Conservation (phyloP, 2,329 filamentous ascomycete genomes). For the Corinectria fuckeliana region DNA sequence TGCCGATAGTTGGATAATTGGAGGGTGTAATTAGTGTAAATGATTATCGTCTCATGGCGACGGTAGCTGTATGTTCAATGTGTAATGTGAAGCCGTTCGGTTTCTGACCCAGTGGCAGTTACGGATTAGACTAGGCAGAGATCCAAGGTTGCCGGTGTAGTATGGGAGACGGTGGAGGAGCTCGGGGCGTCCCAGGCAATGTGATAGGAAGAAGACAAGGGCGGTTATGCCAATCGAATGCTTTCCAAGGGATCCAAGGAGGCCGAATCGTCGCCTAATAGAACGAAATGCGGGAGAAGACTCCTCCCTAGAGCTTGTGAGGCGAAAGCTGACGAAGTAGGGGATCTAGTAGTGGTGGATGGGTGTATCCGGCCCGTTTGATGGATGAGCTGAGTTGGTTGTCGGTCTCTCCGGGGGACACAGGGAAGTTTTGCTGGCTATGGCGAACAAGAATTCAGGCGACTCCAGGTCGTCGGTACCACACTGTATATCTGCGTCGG, state of each 20-base stretch:
- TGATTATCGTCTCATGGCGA: slow-evolving; percentile 27
- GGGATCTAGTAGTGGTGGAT: slow-evolving; percentile 25
- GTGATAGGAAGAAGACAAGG: slow-evolving; percentile 15
- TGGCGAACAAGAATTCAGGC: slow-evolving; percentile 16
- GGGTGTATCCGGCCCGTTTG: slow-evolving; percentile 30
- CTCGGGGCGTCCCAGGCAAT: too few relatives aligned
- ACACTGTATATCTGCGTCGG: slow-evolving; percentile 18
- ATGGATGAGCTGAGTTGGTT: slow-evolving; percentile 31
- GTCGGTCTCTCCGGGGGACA: slow-evolving; percentile 28
- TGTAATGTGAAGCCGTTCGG: slow-evolving; percentile 19
- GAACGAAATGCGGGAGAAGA: slow-evolving; percentile 25
- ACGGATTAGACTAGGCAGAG: slow-evolving; percentile 30
- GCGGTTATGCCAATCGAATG: slow-evolving; percentile 31
- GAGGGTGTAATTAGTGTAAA: slow-evolving; percentile 20
- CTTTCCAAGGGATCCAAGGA: slow-evolving; percentile 21
- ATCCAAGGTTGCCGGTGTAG: slow-evolving; percentile 12
- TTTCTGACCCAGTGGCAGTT: slow-evolving; percentile 30
- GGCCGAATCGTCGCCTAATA: slow-evolving; percentile 20
- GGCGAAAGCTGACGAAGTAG: slow-evolving; percentile 19
- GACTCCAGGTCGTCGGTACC: slow-evolving; percentile 28
- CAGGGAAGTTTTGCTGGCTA: slow-evolving; percentile 21
- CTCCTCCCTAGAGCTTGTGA: slow-evolving; percentile 27
- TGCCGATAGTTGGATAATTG: slow-evolving; percentile 20
- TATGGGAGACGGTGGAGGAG: slow-evolving; percentile 12
- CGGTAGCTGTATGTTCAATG: slow-evolving; percentile 5